Base-by-base conservation (phyloP, 805 yeast genomes). In the Candida michaelii region DNA sequence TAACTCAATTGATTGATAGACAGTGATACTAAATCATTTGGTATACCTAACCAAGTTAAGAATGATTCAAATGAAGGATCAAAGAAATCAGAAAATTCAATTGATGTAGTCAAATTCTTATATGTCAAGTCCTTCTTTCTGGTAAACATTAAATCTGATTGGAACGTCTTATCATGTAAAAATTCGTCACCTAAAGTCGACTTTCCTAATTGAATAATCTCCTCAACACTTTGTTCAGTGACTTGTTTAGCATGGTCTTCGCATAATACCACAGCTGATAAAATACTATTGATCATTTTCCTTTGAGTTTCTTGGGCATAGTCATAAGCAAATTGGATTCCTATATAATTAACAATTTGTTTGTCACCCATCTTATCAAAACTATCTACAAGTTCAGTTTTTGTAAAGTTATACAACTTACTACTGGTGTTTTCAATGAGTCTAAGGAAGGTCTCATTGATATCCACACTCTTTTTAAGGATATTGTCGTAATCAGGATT, bases 121-220 rank as follows among this genome's bases (percentile, higher is more conserved):
- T 77, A 71, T 25, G 82, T 62, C 4, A 74, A 60, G 54, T 93
- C 96, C 30, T 74, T 77, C 44, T 74, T 74, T 51, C 89, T 80
- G 2, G 89, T 79, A 55, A 89, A 91, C 98, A 93, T 93, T 30
- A 85, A 74, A 21, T 80, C 82, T 8, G 85, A 75, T 44, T 83
- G 76, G 59, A 88, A 88, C 7, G 73, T 73, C 40, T 81, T 77
- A 40, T 81, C 83, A 19, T 77, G 67, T 39, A 80, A 67, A 48
- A 75, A 76, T 39, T 77, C 76, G 21, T 79, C 83, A 6, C 88
- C 88, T 33, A 89, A 66, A n/a, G 78, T 75, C 3, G 65, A 66
- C 36, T 74, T 70, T 0, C 97, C 98, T 14, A 83, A 51, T 5
- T 60, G 48, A 42, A 80, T 79, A 45, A 93, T 81, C 24, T 75